Base-by-base conservation (phyloP, 805 yeast genomes). In the Ogataea nonfermentans region DNA sequence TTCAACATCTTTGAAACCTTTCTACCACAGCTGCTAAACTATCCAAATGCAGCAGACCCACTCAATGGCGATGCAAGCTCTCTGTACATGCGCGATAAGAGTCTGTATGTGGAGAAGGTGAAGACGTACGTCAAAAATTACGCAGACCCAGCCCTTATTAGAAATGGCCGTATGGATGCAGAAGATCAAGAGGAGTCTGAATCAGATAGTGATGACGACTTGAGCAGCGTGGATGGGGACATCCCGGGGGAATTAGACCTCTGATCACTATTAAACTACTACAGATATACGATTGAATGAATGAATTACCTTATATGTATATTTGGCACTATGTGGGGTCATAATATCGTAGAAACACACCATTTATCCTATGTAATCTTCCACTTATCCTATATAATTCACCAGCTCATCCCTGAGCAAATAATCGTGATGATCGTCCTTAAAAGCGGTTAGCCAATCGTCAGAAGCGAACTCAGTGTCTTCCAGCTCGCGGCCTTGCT, bases 41-140 rank as follows among this genome's bases (percentile, higher is more conserved):
- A 91, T 56, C 97, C 98, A 13, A 91, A 91, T 56, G 91, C 98
- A 1, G 71, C 91, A 10, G 99, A 91, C 61, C 99, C 99, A 1
- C 71, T 91, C 47, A 91, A 91, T 56, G 81, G 89, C 9, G 93
- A 85, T 44, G 98, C 98, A 0, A 86, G 95, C 5, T 78, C 83
- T 11, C 64, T 91, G 40, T 79, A 85, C 68, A 70, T 81, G 46
- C 74, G 80, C 41, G 87, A 88, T 53, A 81, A 78, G 44, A 66
- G 70, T 17, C 65, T 72, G 36, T 91, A 91, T 58, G 77, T 75
- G 35, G 78, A 70, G 36, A 80, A 76, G 49, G 95, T 93, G 5
- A 78, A 73, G 55, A 76, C 74, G 26, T 86, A 87, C 54, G 95
- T 90, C 17, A 70, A 70, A 55, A 76, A 74, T 56, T 88, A 81